Conservation (phyloP, 2,329 filamentous ascomycete genomes). For the Beauveria caledonica region DNA sequence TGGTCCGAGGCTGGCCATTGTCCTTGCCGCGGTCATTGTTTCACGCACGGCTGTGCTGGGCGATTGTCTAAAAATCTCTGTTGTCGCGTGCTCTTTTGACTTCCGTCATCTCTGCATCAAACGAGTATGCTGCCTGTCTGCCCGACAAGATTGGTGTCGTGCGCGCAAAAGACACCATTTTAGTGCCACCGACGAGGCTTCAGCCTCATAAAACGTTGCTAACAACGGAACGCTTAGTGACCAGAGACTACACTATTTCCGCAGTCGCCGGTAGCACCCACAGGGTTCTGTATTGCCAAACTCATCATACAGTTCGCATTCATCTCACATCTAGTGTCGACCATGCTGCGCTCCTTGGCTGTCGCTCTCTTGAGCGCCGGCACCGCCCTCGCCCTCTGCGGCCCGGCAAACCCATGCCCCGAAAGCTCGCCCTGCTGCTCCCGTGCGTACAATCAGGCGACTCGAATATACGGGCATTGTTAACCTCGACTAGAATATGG, state of each 20-base stretch:
- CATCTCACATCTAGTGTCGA: background rate
- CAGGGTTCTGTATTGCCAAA: background rate
- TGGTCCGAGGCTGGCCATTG: background rate
- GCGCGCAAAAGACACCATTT: background rate
- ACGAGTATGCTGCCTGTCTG: background rate
- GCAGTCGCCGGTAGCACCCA: background rate
- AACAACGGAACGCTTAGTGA: background rate
- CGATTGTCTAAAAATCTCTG: background rate
- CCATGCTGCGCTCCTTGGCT: constrained; percentile 26
- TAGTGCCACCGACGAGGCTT: background rate
- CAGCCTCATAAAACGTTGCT: background rate
- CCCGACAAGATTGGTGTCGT: background rate
- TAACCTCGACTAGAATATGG: constrained; percentile 61
- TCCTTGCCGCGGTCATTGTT: background rate
- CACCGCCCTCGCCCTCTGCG: constrained; percentile 33
- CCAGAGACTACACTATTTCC: background rate
- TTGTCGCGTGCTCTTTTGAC: background rate
- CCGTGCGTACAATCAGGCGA: constrained; percentile 45
- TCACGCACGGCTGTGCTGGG: background rate
- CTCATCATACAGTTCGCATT: background rate
- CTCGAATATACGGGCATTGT: too few relatives aligned
- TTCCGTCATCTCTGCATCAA: background rate
- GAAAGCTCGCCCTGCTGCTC: constrained; percentile 68
- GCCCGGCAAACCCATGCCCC: constrained; percentile 55
- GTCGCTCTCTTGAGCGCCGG: constrained; percentile 25